These are phyloP conservation scores for Ascoidea asiatica DNA, from an alignment of 805 yeast genomes.

Conservation along the genomic window DNA sequence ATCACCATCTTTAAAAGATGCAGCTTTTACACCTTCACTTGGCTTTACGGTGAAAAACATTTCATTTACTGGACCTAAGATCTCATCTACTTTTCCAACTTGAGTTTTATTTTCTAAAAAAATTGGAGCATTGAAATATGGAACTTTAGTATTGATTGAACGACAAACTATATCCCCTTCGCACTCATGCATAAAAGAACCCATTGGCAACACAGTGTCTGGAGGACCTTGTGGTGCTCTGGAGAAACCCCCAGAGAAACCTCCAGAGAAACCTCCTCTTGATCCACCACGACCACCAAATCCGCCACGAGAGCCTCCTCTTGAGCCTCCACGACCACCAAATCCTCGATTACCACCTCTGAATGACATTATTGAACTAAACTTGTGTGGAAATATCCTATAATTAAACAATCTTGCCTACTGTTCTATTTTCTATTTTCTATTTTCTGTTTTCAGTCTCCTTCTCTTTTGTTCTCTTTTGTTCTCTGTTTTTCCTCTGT, in stretches of 20 bases:
- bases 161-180: slow-evolving; percentile 97
- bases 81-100: slow-evolving; percentile 96
- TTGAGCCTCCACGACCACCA: slow-evolving; percentile 56
- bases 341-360: slow-evolving; percentile 23
- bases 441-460: too few species aligned
- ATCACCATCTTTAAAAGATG: slow-evolving; percentile 89
- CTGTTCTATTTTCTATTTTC: too few species aligned
- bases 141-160: slow-evolving; percentile 85
- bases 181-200: slow-evolving; percentile 79
- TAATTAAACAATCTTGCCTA: too few species aligned
- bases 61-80: slow-evolving; percentile 93
- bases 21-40: slow-evolving; percentile 89
- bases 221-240: slow-evolving; percentile 88
- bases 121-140: slow-evolving; percentile 98
- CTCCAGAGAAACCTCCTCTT: slow-evolving; percentile 35
- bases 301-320: slow-evolving; percentile 39
- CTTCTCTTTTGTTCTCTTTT: too few species aligned
- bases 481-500: too few species aligned
- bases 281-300: slow-evolving; percentile 59
- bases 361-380: neutral
- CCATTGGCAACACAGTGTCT: slow-evolving; percentile 90
- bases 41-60: slow-evolving; percentile 97
- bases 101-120: slow-evolving; percentile 92
- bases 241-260: slow-evolving; percentile 63
- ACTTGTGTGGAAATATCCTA: too few species aligned